A percentile compares a stretch with the other conserved stretches of the same genome.
Conservation (phyloP, 1,139 yeast genomes). For the Scheffersomyces lignicola region DNA sequence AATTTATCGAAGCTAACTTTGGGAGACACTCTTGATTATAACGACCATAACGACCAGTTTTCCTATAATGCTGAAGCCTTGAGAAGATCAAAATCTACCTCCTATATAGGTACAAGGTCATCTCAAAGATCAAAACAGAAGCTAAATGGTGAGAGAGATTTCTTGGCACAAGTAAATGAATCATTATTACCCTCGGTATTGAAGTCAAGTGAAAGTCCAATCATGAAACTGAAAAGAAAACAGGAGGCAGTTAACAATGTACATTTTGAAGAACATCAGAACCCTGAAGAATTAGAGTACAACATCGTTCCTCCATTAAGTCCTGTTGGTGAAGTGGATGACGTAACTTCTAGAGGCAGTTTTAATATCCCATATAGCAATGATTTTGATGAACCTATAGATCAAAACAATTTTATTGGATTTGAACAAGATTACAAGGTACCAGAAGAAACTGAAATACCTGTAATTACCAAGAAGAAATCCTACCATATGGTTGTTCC, state of each 20-base stretch:
- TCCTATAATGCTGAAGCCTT: neutral
- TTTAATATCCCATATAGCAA: constrained; percentile 21
- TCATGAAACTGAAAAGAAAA: constrained; percentile 26
- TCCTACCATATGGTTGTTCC: neutral
- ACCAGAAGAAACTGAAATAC: neutral
- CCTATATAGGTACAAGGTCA: neutral
- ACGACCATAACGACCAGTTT: too few species aligned
- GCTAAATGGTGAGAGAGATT: constrained; percentile 32
- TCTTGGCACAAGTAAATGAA: constrained; percentile 33
- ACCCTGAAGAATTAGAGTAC: constrained; percentile 5
- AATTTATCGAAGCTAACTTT: neutral
- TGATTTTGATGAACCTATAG: constrained; percentile 24
- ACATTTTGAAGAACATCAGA: constrained; percentile 4
- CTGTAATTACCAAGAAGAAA: neutral
- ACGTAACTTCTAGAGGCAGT: constrained; percentile 5
- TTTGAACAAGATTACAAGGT: constrained; percentile 25
- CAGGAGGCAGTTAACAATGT: constrained; percentile 15
- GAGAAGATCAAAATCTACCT: constrained; percentile 2
- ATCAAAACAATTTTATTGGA: constrained; percentile 20
- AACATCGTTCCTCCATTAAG: constrained; percentile 1
- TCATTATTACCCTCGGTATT: constrained; percentile 38
- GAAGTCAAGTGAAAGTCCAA: constrained; percentile 34
- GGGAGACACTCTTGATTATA: too few species aligned
- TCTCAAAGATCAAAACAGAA: constrained; percentile 10
- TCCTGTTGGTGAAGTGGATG: constrained; percentile 4